A percentile compares a stretch with the other conserved stretches of the same genome.
phyloP scores from a whole-genome alignment of 495 filamentous ascomycete genomes.

The Talaromyces wortmannii region DNA sequence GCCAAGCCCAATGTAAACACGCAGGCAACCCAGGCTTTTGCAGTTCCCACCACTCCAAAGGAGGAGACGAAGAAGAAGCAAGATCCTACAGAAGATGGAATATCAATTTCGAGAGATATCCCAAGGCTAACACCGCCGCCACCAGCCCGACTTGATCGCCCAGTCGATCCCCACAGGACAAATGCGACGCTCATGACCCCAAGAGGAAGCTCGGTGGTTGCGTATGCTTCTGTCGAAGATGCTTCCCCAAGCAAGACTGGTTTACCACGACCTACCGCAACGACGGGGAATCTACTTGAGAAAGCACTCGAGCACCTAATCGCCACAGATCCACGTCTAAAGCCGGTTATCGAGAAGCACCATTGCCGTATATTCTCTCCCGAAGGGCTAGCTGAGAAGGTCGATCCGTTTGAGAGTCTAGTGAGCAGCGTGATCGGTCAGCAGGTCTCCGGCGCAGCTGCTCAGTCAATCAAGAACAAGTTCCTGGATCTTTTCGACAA shows the following conservation, averaged over 20 bases:
- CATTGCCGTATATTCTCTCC: conserved; percentile 75
- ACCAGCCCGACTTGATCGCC: conserved; percentile 41
- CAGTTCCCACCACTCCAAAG: background rate
- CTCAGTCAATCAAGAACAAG: conserved; percentile 75
- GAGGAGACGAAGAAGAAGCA: background rate
- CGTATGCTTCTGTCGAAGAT: conserved; percentile 42
- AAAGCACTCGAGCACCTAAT: conserved; percentile 75
- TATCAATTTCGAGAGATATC: conserved; percentile 5
- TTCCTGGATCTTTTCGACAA: conserved; percentile 72
- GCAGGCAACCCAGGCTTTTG: background rate
- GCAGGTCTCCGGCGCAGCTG: conserved; percentile 90
- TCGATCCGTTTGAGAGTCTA: conserved; percentile 83
- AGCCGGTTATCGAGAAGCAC: conserved; percentile 64
- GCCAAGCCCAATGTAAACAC: background rate
- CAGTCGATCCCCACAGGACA: conserved; percentile 55
- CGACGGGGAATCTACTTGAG: conserved; percentile 67
- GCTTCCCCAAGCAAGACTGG: conserved; percentile 53
- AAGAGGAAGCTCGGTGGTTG: conserved; percentile 61
- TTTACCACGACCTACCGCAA: conserved; percentile 44
- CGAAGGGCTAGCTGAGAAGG: conserved; percentile 70
- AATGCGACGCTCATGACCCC: conserved; percentile 79
- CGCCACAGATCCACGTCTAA: conserved; percentile 65
- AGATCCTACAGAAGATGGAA: background rate
- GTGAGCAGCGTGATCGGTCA: conserved; percentile 87
- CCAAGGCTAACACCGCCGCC: conserved; percentile 28